Evolutionary conservation across 1,284 basidiomycete species (phyloP).

Genomic region (Microbotryum lychnidis-dioicae): DNA sequence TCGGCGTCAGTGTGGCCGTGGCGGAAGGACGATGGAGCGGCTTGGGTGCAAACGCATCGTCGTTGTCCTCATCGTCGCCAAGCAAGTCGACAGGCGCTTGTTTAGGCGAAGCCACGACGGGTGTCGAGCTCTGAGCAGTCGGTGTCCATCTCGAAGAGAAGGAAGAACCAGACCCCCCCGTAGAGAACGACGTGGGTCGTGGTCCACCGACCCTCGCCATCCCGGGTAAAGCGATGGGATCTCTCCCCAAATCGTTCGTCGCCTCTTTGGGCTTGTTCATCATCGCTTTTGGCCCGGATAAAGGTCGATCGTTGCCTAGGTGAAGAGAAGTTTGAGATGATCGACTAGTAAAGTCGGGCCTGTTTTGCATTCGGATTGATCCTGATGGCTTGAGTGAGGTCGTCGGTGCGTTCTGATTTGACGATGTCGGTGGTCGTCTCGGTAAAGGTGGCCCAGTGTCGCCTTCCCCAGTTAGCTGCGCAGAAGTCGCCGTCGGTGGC

Average conservation of each 20-base stretch:
- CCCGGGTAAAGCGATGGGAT: too few species aligned
- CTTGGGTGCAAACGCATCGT: conserved; percentile 5
- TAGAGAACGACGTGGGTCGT: too few species aligned
- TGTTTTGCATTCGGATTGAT: background rate
- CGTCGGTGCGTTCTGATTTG: too few species aligned
- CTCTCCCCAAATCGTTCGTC: too few species aligned
- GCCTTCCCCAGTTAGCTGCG: background rate
- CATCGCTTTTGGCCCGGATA: background rate
- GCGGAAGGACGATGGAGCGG: background rate
- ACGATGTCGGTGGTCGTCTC: background rate
- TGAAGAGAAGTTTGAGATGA: conserved; percentile 32
- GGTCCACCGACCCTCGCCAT: too few species aligned
- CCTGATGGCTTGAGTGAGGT: background rate
- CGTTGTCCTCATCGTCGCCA: conserved; percentile 22
- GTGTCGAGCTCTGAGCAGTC: too few species aligned
- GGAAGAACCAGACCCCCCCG: too few species aligned
- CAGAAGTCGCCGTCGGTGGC: background rate
- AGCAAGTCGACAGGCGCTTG: conserved; percentile 20
- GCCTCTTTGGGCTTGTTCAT: too few species aligned
- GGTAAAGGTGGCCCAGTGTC: background rate
- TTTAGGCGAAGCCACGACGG: background rate
- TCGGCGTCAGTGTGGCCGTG: background rate
- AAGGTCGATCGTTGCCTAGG: conserved; percentile 27
- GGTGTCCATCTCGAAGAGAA: too few species aligned
- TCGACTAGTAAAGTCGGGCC: conserved; percentile 29